Evolutionary conservation across 2,329 filamentous ascomycete genomes (phyloP), one percentile per base, ranked within the genome.

Genomic region (Dryadomyces quercus-mongolicae): DNA sequence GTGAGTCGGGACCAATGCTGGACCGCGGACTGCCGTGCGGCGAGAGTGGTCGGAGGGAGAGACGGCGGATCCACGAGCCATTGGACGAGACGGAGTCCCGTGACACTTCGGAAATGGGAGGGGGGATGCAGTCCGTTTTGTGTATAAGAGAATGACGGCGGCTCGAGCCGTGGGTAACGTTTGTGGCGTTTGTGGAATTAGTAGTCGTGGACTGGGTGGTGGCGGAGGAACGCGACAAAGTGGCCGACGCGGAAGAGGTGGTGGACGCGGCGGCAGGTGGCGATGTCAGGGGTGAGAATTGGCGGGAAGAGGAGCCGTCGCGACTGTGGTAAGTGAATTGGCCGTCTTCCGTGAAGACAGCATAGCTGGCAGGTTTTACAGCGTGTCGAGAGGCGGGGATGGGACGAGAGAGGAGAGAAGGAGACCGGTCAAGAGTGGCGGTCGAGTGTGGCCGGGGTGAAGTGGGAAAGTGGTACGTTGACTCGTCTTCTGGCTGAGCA

Each of bases 41-140:
- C 25, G 82, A 85, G 22, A 75, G 64, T 20, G 84, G 84, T 22
- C 84, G 78, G 47, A 80, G 72, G 22, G 86, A 88, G 43, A 90
- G 70, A 51, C 85, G 80, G 61, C 81, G 80, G 59, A 89, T 81
- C 86, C 86, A 91, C 31, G 85, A 88, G 54, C 79, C 74, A 63
- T 73, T 77, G 38, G 80, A 84, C 16, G 81, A 83, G 38, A 75
- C 61, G 3, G 81, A 84, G 61, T 82, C 77, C 59, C 79, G 71
- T 43, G 69, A 64, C 59, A 68, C 68, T 56, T 81, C 77, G 13
- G 66, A 64, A 49, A 69, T 67, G 21, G 67, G 66, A 20, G 67
- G 63, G 25, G 67, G 63, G 34, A 65, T 59, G 48, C 63, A 61
- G 46, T 76, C 74, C 43, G 63, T 62, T 38, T 65, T 66, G 54